These are phyloP conservation scores for Aspergillus hortae DNA, from an alignment of 2,329 filamentous ascomycete genomes.

Conservation along the genomic window DNA sequence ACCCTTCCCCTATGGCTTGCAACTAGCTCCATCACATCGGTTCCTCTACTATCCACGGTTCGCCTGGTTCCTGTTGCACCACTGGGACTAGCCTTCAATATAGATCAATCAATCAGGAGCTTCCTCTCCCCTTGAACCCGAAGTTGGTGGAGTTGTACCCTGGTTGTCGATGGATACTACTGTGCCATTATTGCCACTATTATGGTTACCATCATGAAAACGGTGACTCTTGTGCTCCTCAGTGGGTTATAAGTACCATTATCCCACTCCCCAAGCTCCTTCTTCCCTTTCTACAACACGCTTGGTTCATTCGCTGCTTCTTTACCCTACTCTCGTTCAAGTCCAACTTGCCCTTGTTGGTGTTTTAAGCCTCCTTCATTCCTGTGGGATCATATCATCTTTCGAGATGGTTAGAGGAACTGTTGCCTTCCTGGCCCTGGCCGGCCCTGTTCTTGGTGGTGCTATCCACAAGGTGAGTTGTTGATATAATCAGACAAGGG, in stretches of 20 bases:
- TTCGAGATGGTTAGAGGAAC: slow-evolving; percentile 34
- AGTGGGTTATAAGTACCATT: slow-evolving; percentile 25
- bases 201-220: slow-evolving; percentile 12
- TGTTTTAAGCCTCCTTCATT: slow-evolving; percentile 15
- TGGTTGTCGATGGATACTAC: slow-evolving; percentile 24
- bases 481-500: not conserved
- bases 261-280: slow-evolving; percentile 3
- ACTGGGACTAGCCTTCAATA: slow-evolving; percentile 16
- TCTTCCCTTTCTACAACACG: slow-evolving; percentile 7
- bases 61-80: slow-evolving; percentile 8
- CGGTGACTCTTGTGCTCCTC: slow-evolving; percentile 3
- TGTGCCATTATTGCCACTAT: slow-evolving; percentile 22
- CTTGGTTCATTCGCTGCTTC: slow-evolving; percentile 16
- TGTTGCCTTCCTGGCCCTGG: slow-evolving; percentile 33
- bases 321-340: slow-evolving; percentile 20
- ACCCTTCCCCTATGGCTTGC: slow-evolving; percentile 4
- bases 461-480: slow-evolving; percentile 18
- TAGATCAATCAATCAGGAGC: slow-evolving; percentile 3
- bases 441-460: slow-evolving; percentile 34
- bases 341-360: slow-evolving; percentile 8
- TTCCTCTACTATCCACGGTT: slow-evolving; percentile 19
- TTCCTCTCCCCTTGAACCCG: slow-evolving; percentile 11
- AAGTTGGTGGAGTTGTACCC: slow-evolving; percentile 1
- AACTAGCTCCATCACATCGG: slow-evolving; percentile 10
- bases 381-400: slow-evolving; percentile 11